A percentile compares a stretch with the other conserved stretches of the same genome.
These are phyloP conservation scores for Xylaria sp. DNA, from an alignment of 2,329 filamentous ascomycete species.

Conservation along the genomic window DNA sequence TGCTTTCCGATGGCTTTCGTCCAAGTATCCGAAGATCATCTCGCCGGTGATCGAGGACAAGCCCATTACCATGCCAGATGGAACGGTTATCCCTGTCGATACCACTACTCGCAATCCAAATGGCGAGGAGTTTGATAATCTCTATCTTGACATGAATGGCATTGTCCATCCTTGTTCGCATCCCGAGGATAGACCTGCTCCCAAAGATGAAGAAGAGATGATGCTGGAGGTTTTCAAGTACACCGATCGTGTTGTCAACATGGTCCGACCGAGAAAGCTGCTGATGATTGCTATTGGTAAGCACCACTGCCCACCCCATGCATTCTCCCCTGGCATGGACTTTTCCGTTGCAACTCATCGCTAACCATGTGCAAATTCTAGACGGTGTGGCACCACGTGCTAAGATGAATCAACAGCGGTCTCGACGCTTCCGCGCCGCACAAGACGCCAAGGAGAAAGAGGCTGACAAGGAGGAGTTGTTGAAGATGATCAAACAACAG, in stretches of 20 bases:
- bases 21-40: constrained; percentile 97
- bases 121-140: constrained; percentile 94
- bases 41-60: constrained; percentile 83
- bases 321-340: background rate
- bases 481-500: constrained; percentile 77
- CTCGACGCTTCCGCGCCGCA: constrained; percentile 87
- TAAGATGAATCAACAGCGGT: constrained; percentile 99
- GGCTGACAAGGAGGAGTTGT: constrained; percentile 79
- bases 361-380: constrained; percentile 32
- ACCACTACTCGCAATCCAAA: constrained; percentile 84
- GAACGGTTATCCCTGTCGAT: constrained; percentile 77
- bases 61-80: constrained; percentile 73
- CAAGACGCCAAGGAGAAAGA: constrained; percentile 94
- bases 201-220: constrained; percentile 96
- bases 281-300: constrained; percentile 93
- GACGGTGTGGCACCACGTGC: constrained; percentile 96
- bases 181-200: constrained; percentile 86
- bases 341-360: background rate
- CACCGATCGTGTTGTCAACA: constrained; percentile 97
- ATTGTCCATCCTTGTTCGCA: constrained; percentile 99
- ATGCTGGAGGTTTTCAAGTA: constrained; percentile 98
- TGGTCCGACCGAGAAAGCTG: constrained; percentile 93
- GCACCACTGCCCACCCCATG: constrained; percentile 35
- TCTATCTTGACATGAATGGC: constrained; percentile 99
- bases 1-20: constrained; percentile 92